Base-by-base conservation (phyloP, 345 rosid genomes). In the Garcia nutans region DNA sequence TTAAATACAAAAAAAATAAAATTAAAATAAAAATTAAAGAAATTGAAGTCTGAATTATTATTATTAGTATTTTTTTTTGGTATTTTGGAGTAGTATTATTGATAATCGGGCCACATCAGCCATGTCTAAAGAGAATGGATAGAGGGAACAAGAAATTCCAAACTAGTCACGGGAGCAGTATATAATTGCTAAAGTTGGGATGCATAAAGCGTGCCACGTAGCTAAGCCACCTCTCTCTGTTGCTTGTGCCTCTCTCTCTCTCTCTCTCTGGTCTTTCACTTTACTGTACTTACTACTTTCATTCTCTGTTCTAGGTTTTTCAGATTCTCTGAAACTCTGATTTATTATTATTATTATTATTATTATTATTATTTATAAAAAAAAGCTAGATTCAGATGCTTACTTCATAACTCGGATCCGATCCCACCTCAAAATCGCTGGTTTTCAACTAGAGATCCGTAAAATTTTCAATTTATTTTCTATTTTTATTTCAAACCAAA, bases 131-230 rank as follows among this genome's bases (percentile, higher is more conserved):
- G 44, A 5, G 20, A 28, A 28, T 31, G 42, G 66, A 62, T 28
- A 16, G 20, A 10, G 61, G 26, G 26, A 22, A 57, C 61, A 33
- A 5, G 33, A 63, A 33, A 63, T 37, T 23, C 68, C 49, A 65
- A 45, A 17, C 28, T 45, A 66, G 62, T 23, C 69, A 9, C 26
- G 2, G 13, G 8, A 13, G 11, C 62, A 55, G 15, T 11, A 1
- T n/a, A 57, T 58, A 61, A 50, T 22, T 45, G n/a, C 63, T 66
- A 33, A 59, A 59, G 50, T 8, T 28, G 31, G 50, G 67, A 80
- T 81, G 83, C 85, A 80, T 66, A 82, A 74, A 67, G 73, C 72
- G 65, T 71, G 90, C 88, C 95, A 91, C 95, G 90, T 89, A 74
- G 81, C 88, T 33, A 3, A 3, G 4, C 41, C 42, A 69, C 70